These are phyloP conservation scores for Eucalyptus cloeziana DNA, from an alignment of 345 rosid species.

Conservation along the genomic window DNA sequence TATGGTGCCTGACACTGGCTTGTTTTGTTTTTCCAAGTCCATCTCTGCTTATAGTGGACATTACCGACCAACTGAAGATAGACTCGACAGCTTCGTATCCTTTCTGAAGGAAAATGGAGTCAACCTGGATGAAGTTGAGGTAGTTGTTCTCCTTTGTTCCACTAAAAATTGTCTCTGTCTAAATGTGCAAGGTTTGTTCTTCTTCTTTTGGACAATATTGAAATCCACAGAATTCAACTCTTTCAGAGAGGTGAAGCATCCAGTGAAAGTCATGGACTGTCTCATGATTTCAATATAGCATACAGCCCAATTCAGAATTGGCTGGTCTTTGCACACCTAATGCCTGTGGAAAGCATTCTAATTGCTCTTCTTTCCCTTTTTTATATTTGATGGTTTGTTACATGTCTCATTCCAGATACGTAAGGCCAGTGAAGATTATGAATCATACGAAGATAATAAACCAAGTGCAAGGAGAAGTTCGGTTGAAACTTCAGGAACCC, in stretches of 20 bases:
- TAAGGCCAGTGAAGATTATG: conserved; percentile 56
- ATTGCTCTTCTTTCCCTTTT: not conserved
- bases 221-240: not conserved
- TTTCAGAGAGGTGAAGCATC: not conserved
- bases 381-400: not conserved
- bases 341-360: not conserved
- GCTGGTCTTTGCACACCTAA: not conserved
- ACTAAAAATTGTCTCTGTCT: not conserved
- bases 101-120: conserved; percentile 65
- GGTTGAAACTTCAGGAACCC: not conserved
- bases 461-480: not conserved
- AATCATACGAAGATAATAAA: conserved; percentile 28
- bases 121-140: conserved; percentile 58
- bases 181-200: not conserved
- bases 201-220: not conserved
- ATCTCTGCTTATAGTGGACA: conserved; percentile 93
- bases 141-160: conserved; percentile 1
- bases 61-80: conserved; percentile 73
- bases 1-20: not conserved
- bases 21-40: conserved; percentile 28
- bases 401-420: conserved; percentile 26
- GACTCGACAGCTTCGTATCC: conserved; percentile 43
- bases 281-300: not conserved
- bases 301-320: not conserved
- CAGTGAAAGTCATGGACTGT: not conserved